phyloP scores from a whole-genome alignment of 2,329 filamentous ascomycete species.

The Beauveria medogensis region DNA sequence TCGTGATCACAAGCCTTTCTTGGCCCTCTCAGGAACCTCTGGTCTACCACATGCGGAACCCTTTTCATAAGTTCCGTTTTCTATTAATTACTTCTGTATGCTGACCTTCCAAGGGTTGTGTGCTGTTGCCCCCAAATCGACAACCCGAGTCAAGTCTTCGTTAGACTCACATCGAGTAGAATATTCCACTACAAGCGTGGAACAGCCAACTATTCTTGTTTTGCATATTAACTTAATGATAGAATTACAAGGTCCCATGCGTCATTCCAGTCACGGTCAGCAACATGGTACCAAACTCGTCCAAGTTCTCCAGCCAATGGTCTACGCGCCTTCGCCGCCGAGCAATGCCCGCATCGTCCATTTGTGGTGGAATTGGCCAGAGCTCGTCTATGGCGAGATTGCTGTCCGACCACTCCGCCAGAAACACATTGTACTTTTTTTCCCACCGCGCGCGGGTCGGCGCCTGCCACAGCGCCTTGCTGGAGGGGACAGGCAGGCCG shows the following conservation, averaged over 20 bases:
- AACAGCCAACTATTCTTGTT: too few species aligned
- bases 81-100: too few species aligned
- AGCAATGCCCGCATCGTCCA: slow-evolving; percentile 22
- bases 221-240: neutral
- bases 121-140: too few species aligned
- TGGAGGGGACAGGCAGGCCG: slow-evolving; percentile 33
- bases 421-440: slow-evolving; percentile 31
- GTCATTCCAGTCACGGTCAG: slow-evolving; percentile 40
- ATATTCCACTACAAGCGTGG: too few species aligned
- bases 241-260: slow-evolving; percentile 21
- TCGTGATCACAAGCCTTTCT: too few species aligned
- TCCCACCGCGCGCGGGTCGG: slow-evolving; percentile 32
- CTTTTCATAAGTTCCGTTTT: too few species aligned
- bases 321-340: slow-evolving; percentile 33
- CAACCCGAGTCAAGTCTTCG: too few species aligned
- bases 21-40: too few species aligned
- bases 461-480: slow-evolving; percentile 36
- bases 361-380: slow-evolving; percentile 32
- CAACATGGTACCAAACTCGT: slow-evolving; percentile 47
- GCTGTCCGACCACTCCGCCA: slow-evolving; percentile 34
- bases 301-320: slow-evolving; percentile 40
- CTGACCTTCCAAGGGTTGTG: too few species aligned
- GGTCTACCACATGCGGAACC: too few species aligned
- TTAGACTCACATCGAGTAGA: too few species aligned
- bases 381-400: slow-evolving; percentile 41